Conservation (phyloP, 1,284 basidiomycete species). For the Meira miltonrushii region DNA sequence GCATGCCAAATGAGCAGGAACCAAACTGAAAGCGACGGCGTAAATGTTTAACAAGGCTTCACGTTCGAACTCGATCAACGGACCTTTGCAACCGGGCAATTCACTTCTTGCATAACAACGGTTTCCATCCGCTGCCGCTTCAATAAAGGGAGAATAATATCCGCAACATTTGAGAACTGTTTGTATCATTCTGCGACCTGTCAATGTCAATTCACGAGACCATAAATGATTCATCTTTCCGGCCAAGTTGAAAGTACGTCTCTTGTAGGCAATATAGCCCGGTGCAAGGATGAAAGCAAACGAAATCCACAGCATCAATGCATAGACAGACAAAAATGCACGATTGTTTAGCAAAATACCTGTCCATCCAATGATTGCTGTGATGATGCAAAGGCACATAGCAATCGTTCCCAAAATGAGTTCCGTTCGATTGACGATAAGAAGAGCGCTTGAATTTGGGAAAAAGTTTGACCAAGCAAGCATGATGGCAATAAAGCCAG, state of each 20-base stretch:
- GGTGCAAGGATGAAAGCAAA: slow-evolving; percentile 63
- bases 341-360: slow-evolving; percentile 70
- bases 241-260: slow-evolving; percentile 65
- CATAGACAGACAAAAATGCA: slow-evolving; percentile 67
- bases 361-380: slow-evolving; percentile 63
- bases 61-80: slow-evolving; percentile 63
- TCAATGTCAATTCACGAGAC: slow-evolving; percentile 60
- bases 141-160: slow-evolving; percentile 64
- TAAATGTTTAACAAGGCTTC: slow-evolving; percentile 61
- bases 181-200: slow-evolving; percentile 62
- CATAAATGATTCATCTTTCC: slow-evolving; percentile 69
- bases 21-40: slow-evolving; percentile 63
- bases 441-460: background rate
- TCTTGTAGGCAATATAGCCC: slow-evolving; percentile 67
- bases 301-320: slow-evolving; percentile 66
- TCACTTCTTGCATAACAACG: slow-evolving; percentile 64
- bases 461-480: background rate
- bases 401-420: slow-evolving; percentile 60
- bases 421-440: background rate
- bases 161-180: slow-evolving; percentile 66
- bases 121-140: slow-evolving; percentile 61
- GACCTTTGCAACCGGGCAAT: slow-evolving; percentile 66
- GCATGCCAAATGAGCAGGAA: slow-evolving; percentile 63
- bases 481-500: background rate
- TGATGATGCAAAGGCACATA: slow-evolving; percentile 61